These are phyloP conservation scores for Pilobolus umbonatus DNA, from an alignment of 192 early-diverging fungal genomes.

Conservation along the genomic window DNA sequence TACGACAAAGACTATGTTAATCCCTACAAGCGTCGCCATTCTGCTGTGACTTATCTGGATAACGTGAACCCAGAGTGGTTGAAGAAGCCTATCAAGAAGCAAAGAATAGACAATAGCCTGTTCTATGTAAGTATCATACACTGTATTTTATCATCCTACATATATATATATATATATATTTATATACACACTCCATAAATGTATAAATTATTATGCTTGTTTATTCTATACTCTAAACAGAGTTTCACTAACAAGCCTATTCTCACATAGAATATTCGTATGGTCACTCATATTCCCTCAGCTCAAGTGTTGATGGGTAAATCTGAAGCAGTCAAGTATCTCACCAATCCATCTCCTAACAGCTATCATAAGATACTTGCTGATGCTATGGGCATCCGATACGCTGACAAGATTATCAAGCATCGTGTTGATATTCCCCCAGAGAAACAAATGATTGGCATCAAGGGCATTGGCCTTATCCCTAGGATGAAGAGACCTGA, in stretches of 20 bases:
- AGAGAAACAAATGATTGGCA: background rate
- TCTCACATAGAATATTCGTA: too few relatives aligned
- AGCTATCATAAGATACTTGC: background rate
- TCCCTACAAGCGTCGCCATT: constrained; percentile 4
- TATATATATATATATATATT: background rate
- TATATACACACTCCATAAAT: background rate
- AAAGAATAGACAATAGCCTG: too few relatives aligned
- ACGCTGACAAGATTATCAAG: background rate
- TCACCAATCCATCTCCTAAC: too few relatives aligned
- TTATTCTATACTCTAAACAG: too few relatives aligned
- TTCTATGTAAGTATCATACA: background rate
- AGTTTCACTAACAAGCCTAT: too few relatives aligned
- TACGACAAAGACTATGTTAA: too few relatives aligned
- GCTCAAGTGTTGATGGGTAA: background rate
- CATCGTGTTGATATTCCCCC: background rate
- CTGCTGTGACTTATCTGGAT: constrained; percentile 9
- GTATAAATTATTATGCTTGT: background rate
- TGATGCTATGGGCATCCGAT: background rate
- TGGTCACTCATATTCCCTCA: background rate
- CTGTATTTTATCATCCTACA: background rate
- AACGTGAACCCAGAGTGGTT: constrained; percentile 15
- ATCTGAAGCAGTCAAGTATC: too few relatives aligned
- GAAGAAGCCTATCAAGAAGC: background rate
- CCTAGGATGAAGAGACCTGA: constrained; percentile 59
- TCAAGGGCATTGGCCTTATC: background rate